A percentile compares a stretch with the other conserved stretches of the same genome.
phyloP scores from a whole-genome alignment of 2,329 filamentous ascomycete genomes.

The Colletotrichum camelliae region DNA sequence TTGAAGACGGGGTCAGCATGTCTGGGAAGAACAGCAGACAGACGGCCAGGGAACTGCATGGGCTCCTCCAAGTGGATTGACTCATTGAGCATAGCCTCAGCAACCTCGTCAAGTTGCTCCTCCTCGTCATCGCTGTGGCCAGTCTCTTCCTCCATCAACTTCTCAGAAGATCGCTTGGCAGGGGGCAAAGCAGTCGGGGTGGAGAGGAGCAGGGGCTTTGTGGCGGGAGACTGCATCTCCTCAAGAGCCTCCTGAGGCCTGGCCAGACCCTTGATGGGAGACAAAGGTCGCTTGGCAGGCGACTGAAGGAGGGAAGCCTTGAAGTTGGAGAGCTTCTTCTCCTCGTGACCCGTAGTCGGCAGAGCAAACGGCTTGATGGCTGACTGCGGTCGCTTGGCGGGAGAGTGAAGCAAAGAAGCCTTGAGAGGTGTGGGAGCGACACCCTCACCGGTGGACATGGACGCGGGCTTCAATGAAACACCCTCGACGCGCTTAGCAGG shows the following conservation, averaged over 20 bases:
- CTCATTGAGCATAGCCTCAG: constrained; percentile 28
- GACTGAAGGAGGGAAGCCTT: constrained; percentile 58
- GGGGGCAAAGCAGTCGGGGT: constrained; percentile 29
- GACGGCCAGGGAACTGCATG: constrained; percentile 48
- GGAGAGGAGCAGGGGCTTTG: constrained; percentile 40
- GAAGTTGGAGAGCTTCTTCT: constrained; percentile 41
- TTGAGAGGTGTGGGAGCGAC: constrained; percentile 39
- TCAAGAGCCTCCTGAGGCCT: constrained; percentile 24
- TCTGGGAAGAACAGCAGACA: constrained; percentile 50
- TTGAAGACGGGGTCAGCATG: constrained; percentile 44
- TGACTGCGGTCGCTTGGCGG: constrained; percentile 55
- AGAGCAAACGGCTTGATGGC: constrained; percentile 44
- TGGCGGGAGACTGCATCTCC: constrained; percentile 33
- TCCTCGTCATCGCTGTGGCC: constrained; percentile 21
- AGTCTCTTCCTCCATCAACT: constrained; percentile 39
- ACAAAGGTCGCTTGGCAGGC: constrained; percentile 54
- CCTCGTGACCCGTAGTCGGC: constrained; percentile 28
- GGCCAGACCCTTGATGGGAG: constrained; percentile 45
- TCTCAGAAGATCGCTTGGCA: constrained; percentile 37
- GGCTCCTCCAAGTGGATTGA: constrained; percentile 35
- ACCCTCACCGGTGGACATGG: constrained; percentile 26
- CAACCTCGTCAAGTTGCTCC: constrained; percentile 26
- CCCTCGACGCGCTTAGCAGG: constrained; percentile 61
- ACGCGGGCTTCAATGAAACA: constrained; percentile 31
- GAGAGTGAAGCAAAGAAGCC: constrained; percentile 49